Percentiles rank a stretch among this genome's conserved stretches.
Conservation (phyloP, 2,329 filamentous ascomycete genomes). For the Ramularia endophylla region DNA sequence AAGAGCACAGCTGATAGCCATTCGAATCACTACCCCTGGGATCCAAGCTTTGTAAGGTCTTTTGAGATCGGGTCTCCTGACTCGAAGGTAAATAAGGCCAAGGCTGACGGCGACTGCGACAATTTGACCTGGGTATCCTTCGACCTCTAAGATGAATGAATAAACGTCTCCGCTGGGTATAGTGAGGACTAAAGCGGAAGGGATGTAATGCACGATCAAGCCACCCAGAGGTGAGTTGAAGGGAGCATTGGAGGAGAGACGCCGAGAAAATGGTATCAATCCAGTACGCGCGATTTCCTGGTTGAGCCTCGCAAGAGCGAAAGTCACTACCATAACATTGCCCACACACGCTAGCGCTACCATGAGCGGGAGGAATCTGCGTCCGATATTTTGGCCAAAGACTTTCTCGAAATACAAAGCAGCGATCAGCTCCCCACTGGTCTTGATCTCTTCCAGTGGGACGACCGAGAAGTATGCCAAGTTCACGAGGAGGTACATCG, state of each 20-base stretch:
- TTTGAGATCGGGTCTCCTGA: slow-evolving; percentile 52
- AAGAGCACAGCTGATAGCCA: slow-evolving; percentile 49
- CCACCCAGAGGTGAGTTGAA: slow-evolving; percentile 64
- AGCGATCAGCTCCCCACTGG: slow-evolving; percentile 61
- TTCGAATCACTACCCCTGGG: slow-evolving; percentile 52
- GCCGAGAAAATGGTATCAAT: slow-evolving; percentile 57
- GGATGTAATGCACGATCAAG: slow-evolving; percentile 62
- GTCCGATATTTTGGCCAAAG: slow-evolving; percentile 55
- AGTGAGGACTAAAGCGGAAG: slow-evolving; percentile 60
- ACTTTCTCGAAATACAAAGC: slow-evolving; percentile 61
- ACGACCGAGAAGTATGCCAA: slow-evolving; percentile 59
- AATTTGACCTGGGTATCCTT: slow-evolving; percentile 61
- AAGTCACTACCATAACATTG: slow-evolving; percentile 69
- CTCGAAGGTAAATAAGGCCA: slow-evolving; percentile 57
- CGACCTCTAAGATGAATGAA: slow-evolving; percentile 66
- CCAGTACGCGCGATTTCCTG: slow-evolving; percentile 68
- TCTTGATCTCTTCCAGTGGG: slow-evolving; percentile 60
- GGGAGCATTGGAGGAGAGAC: slow-evolving; percentile 59
- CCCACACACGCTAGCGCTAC: slow-evolving; percentile 63
- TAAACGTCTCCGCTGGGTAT: slow-evolving; percentile 62
- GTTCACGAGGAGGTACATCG: slow-evolving; percentile 63
- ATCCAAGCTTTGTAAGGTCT: slow-evolving; percentile 62
- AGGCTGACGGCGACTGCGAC: slow-evolving; percentile 52
- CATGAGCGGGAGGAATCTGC: slow-evolving; percentile 54
- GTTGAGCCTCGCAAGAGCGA: slow-evolving; percentile 60